These are phyloP conservation scores for Neotropicomus parvogracilis DNA, from an alignment of 1,284 basidiomycete genomes.

Conservation along the genomic window DNA sequence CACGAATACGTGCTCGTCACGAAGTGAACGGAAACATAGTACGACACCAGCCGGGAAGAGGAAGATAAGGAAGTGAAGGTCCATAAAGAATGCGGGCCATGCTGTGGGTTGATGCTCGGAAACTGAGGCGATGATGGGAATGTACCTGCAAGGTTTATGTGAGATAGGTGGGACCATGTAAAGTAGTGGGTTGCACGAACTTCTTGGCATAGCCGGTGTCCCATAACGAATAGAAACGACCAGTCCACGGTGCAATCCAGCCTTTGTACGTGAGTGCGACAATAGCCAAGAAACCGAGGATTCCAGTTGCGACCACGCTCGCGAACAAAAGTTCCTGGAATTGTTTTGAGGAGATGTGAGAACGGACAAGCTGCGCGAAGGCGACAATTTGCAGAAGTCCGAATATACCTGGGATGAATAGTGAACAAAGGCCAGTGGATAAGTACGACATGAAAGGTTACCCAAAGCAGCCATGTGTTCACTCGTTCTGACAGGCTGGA, in stretches of 20 bases:
- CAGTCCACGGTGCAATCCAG: conserved; percentile 98
- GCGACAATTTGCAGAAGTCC: conserved; percentile 96
- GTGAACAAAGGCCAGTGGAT: conserved; percentile 1
- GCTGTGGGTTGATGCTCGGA: conserved; percentile 99
- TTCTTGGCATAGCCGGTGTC: conserved; percentile 99
- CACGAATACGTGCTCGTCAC: conserved; percentile 98
- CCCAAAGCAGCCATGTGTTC: conserved; percentile 99
- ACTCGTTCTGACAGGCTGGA: conserved; percentile 95
- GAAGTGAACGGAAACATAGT: conserved; percentile 89
- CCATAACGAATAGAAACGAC: conserved; percentile 99
- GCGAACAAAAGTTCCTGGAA: conserved; percentile 81
- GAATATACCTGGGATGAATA: conserved; percentile 68
- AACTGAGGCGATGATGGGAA: conserved; percentile 98
- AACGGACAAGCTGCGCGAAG: conserved; percentile 86
- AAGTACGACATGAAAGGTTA: conserved; percentile 29
- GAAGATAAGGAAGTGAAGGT: conserved; percentile 96
- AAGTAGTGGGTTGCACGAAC: conserved; percentile 41
- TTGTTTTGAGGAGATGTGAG: conserved; percentile 89
- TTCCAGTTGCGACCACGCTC: conserved; percentile 65
- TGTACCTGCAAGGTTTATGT: conserved; percentile 56
- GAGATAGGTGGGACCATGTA: conserved; percentile 7
- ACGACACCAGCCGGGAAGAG: conserved; percentile 96
- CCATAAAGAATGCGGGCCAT: conserved; percentile 99
- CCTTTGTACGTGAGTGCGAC: conserved; percentile 87
- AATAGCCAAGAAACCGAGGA: conserved; percentile 73